A percentile compares a stretch with the other conserved stretches of the same genome.
Conservation (phyloP, 1,284 basidiomycete genomes). For the Phlebopus sp. region DNA sequence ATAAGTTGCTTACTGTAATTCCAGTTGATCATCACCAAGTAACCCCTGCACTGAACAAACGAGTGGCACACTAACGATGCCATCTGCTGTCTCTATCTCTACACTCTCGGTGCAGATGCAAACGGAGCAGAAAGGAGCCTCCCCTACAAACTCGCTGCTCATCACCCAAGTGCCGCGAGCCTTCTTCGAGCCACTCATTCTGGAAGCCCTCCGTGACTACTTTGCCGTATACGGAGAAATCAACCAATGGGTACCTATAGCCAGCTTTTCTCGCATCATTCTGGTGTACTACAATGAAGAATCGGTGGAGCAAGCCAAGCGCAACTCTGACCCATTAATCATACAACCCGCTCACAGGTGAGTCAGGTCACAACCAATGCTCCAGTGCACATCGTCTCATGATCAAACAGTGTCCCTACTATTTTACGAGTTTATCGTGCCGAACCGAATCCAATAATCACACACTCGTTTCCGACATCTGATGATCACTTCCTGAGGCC, state of each 20-base stretch:
- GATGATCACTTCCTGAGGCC: conserved; percentile 65
- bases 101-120: conserved; percentile 16
- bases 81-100: conserved; percentile 29
- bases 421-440: conserved; percentile 77
- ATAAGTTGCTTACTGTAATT: neutral
- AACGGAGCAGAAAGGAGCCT: conserved; percentile 11
- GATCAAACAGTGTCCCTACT: conserved; percentile 42
- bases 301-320: conserved; percentile 64
- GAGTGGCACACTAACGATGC: conserved; percentile 19
- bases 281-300: conserved; percentile 71
- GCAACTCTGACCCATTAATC: conserved; percentile 57
- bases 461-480: conserved; percentile 38
- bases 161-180: conserved; percentile 61
- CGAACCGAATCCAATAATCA: conserved; percentile 66
- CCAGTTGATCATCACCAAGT: neutral
- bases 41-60: neutral
- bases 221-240: conserved; percentile 75
- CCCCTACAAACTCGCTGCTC: conserved; percentile 66
- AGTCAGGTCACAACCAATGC: conserved; percentile 22
- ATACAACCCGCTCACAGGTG: conserved; percentile 54
- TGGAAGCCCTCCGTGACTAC: conserved; percentile 64
- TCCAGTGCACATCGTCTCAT: conserved; percentile 7
- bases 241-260: conserved; percentile 83
- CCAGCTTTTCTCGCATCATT: conserved; percentile 77
- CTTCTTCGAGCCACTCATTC: conserved; percentile 69